Percentiles rank a stretch among this genome's conserved stretches.
Evolutionary conservation across 306 rosid species (phyloP).

Genomic region (Fragaria nilgerrensis): DNA sequence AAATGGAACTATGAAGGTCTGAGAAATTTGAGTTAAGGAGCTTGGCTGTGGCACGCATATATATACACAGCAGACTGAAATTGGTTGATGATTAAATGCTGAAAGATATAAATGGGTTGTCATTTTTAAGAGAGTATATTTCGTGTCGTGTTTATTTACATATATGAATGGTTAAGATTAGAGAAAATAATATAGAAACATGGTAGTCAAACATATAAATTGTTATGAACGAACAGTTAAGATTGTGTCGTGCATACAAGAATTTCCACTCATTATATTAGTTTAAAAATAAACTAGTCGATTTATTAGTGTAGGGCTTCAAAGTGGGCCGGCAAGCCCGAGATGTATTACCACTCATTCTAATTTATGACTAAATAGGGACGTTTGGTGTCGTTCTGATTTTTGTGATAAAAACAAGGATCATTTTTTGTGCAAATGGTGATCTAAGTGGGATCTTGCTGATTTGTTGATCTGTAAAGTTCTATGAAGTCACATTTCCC

Average conservation of each 20-base stretch:
- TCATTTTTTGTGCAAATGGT: neutral
- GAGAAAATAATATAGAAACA: no score
- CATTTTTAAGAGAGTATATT: neutral
- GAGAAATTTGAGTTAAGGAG: neutral
- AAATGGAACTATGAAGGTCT: neutral
- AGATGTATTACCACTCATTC: neutral
- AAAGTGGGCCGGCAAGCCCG: neutral
- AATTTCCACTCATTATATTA: no score
- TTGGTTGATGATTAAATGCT: neutral
- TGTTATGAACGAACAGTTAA: no score
- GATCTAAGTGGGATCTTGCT: neutral
- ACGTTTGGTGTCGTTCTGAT: neutral
- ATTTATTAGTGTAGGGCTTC: neutral
- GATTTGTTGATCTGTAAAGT: neutral
- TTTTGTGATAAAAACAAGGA: neutral
- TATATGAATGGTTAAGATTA: no score
- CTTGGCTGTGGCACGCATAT: neutral
- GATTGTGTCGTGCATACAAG: no score
- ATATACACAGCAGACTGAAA: neutral
- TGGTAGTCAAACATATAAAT: no score
- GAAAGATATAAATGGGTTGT: neutral
- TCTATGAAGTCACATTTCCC: neutral
- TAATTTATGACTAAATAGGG: neutral
- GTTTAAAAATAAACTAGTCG: neutral
- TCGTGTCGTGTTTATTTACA: no score